phyloP scores from a whole-genome alignment of 306 rosid species.

The Herpetospermum pedunculosum region DNA sequence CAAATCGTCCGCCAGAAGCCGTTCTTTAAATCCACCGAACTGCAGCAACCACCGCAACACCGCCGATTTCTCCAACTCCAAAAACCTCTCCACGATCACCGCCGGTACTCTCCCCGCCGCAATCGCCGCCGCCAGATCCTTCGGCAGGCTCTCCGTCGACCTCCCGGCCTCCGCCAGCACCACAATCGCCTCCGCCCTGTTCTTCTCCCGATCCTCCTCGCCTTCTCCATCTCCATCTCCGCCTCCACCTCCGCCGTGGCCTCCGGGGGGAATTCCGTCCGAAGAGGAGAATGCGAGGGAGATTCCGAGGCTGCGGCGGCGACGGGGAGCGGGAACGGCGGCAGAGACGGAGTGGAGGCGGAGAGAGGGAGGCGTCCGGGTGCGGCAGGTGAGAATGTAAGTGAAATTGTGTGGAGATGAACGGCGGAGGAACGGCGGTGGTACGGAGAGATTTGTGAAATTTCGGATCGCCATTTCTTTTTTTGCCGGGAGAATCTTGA shows the following conservation, averaged over 20 bases:
- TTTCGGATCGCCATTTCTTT: conserved; percentile 37
- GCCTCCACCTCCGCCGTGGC: not conserved
- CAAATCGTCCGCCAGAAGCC: conserved; percentile 85
- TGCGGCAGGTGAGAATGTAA: not conserved
- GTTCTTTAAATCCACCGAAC: conserved; percentile 80
- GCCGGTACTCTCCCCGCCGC: conserved; percentile 66
- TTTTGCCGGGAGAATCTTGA: not conserved
- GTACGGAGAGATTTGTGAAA: conserved; percentile 30
- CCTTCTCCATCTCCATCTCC: not conserved
- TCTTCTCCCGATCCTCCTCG: conserved; percentile 38
- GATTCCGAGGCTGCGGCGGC: not conserved
- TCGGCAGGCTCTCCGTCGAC: conserved; percentile 56
- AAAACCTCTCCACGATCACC: conserved; percentile 47
- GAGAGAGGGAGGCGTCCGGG: not conserved
- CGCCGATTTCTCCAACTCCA: conserved; percentile 58
- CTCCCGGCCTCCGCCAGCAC: conserved; percentile 51
- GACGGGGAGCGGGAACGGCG: not conserved
- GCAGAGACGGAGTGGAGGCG: not conserved
- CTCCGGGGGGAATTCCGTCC: conserved; percentile 16
- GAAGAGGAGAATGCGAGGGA: conserved; percentile 11
- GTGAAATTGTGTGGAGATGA: not conserved
- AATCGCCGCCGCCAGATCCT: conserved; percentile 61
- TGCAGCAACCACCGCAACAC: conserved; percentile 52
- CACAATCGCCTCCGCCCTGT: conserved; percentile 50
- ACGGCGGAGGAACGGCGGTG: conserved; percentile 16